Percentiles rank a stretch among this genome's conserved stretches.
Evolutionary conservation across 345 rosid species (phyloP).

Genomic region (Lumnitzera littorea): DNA sequence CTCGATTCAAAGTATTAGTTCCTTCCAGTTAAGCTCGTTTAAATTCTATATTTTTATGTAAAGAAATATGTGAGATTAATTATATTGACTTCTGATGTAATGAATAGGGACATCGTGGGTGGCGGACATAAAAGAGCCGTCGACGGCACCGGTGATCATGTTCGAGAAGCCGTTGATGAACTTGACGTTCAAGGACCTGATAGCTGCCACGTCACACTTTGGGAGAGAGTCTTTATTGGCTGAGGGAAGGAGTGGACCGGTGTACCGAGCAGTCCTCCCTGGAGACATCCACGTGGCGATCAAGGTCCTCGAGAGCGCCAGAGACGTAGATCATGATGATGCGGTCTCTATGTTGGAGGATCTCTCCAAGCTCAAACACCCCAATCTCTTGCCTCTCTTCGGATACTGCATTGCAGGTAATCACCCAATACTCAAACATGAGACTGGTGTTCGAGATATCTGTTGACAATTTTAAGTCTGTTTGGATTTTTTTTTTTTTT

Average conservation of each 20-base stretch:
- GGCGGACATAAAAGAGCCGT: slow-evolving; percentile 82
- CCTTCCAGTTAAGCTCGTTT: too few relatives aligned
- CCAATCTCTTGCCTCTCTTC: slow-evolving; percentile 67
- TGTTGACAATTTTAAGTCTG: too few relatives aligned
- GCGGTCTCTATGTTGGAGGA: slow-evolving; percentile 57
- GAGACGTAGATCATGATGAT: slow-evolving; percentile 38
- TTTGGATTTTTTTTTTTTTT: too few relatives aligned
- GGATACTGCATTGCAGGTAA: slow-evolving; percentile 98
- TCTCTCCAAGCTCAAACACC: slow-evolving; percentile 71
- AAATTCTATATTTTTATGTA: too few relatives aligned
- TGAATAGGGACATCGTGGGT: slow-evolving; percentile 64
- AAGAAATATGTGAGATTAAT: too few relatives aligned
- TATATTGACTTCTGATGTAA: too few relatives aligned
- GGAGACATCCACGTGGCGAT: slow-evolving; percentile 92
- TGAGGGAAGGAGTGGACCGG: slow-evolving; percentile 77
- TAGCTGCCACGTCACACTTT: slow-evolving; percentile 89
- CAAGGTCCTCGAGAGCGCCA: slow-evolving; percentile 73
- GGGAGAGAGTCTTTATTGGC: slow-evolving; percentile 76
- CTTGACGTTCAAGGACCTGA: slow-evolving; percentile 84
- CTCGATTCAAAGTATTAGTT: too few relatives aligned
- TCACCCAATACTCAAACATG: background rate
- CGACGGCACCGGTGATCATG: slow-evolving; percentile 77
- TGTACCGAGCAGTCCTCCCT: slow-evolving; percentile 74
- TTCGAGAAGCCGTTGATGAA: slow-evolving; percentile 81
- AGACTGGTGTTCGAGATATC: too few relatives aligned